phyloP scores from a whole-genome alignment of 2,329 filamentous ascomycete genomes.

The Arthrobotrys entomopaga region DNA sequence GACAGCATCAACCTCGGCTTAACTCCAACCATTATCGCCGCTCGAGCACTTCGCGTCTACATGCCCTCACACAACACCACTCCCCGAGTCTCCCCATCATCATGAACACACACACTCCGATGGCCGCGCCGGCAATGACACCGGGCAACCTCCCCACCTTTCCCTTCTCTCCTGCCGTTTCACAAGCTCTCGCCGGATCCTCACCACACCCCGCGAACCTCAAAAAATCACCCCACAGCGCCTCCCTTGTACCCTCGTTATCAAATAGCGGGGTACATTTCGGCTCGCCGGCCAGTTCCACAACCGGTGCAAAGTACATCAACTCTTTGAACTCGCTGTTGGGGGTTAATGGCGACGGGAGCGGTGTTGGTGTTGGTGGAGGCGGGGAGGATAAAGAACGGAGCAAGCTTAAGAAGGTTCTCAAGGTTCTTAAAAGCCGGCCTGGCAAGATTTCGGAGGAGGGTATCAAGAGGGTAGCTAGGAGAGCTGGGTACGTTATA shows the following conservation, averaged over 20 bases:
- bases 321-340: conserved; percentile 41
- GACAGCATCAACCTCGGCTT: not conserved
- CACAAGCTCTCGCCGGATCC: conserved; percentile 49
- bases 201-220: conserved; percentile 43
- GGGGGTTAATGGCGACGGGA: conserved; percentile 22
- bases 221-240: conserved; percentile 52
- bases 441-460: conserved; percentile 71
- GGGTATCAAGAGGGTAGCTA: conserved; percentile 76
- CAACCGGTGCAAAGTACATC: conserved; percentile 43
- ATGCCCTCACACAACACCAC: not conserved
- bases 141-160: conserved; percentile 47
- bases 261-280: conserved; percentile 49
- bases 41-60: not conserved
- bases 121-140: conserved; percentile 49
- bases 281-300: conserved; percentile 49
- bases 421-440: conserved; percentile 56
- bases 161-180: conserved; percentile 50
- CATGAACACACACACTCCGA: conserved; percentile 49
- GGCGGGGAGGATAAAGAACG: conserved; percentile 47
- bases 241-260: conserved; percentile 45
- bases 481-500: conserved; percentile 67
- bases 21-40: not conserved
- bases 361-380: conserved; percentile 1
- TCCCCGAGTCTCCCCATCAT: not conserved
- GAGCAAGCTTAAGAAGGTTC: conserved; percentile 50